A percentile compares a stretch with the other conserved stretches of the same genome.
Evolutionary conservation across 164 flowering plant genomes (phyloP).

Genomic region (Piper longum): DNA sequence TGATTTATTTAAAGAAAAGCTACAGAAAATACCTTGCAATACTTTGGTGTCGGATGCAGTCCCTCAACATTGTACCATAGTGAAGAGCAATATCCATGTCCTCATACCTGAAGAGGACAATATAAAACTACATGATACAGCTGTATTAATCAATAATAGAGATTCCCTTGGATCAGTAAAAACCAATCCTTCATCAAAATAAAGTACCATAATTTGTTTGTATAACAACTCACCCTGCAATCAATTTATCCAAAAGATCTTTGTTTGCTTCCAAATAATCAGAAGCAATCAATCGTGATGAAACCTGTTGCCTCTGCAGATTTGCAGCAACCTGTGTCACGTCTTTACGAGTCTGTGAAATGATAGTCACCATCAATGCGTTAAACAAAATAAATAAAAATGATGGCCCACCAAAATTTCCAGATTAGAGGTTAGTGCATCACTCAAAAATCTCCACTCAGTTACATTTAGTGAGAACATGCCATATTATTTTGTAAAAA

Average conservation of each 20-base stretch:
- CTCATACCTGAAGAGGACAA: constrained; percentile 45
- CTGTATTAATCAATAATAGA: too few relatives aligned
- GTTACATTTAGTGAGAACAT: too few relatives aligned
- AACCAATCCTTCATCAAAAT: background rate
- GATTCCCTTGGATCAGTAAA: too few relatives aligned
- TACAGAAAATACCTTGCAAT: constrained; percentile 35
- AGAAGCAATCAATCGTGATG: constrained; percentile 86
- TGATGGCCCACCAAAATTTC: too few relatives aligned
- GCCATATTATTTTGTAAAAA: too few relatives aligned
- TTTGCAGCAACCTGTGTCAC: constrained; percentile 97
- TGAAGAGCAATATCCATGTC: constrained; percentile 73
- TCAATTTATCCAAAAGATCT: constrained; percentile 73
- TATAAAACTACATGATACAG: background rate
- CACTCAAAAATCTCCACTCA: too few relatives aligned
- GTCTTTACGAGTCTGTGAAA: constrained; percentile 80
- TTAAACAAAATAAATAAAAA: background rate
- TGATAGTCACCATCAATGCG: constrained; percentile 4
- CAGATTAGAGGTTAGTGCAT: too few relatives aligned
- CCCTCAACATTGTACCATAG: constrained; percentile 94
- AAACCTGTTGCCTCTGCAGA: constrained; percentile 91
- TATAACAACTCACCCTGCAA: constrained; percentile 48
- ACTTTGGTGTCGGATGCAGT: constrained; percentile 90
- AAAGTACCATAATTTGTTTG: background rate
- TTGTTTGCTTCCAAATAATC: constrained; percentile 86
- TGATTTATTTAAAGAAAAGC: too few relatives aligned